Base-by-base conservation (phyloP, 441 rosid genomes). In the Bruguiera hainesii region DNA sequence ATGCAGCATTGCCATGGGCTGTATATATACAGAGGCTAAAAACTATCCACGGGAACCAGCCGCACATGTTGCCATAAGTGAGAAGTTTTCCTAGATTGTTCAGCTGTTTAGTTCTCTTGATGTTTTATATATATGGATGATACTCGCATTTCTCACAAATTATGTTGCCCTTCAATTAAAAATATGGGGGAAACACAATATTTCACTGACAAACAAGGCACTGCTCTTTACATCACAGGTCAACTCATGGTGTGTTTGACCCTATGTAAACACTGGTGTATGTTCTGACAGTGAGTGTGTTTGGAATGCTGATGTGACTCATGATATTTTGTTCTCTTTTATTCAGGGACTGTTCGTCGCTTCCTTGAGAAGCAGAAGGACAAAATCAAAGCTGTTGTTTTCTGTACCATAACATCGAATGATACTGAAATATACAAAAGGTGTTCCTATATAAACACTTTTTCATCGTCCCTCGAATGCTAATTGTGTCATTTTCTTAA, bases 1-100 rank as follows among this genome's bases (percentile, higher is more conserved):
- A 58, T 80, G 76, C 91, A 95, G 99, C 83, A 89, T 95, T 61
- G 98, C 97, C 20, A 88, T 85, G 96, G 98, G 87, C 49, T 95
- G 99, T 79, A 95, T 95, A 87, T 95, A 95, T 74, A 83, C 98
- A 23, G 98, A 95, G 55, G 80, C 96, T 61, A 95, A 95, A 79
- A 92, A 89, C 74, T 95, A 95, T 82, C 99, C 99, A 39, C 92
- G 99, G 50, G 99, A 95, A 85, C 98, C 98, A 69, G 99, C 99
- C 71, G 98, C 98, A 28, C 99, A 95, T 81, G 97, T 95, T 66
- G 96, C 99, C 75, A 95, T 95, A 81, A 87, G 99, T 95, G 79
- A 86, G 91, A 73, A 72, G 64, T 56, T 69, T 33, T 72, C 74
- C 65, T 64, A 74, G 20, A 75, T 29, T 66, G 0, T 69, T 73